Evolutionary conservation across 768 basidiomycete genomes (phyloP).

Genomic region (Xerocomellus intermedius): DNA sequence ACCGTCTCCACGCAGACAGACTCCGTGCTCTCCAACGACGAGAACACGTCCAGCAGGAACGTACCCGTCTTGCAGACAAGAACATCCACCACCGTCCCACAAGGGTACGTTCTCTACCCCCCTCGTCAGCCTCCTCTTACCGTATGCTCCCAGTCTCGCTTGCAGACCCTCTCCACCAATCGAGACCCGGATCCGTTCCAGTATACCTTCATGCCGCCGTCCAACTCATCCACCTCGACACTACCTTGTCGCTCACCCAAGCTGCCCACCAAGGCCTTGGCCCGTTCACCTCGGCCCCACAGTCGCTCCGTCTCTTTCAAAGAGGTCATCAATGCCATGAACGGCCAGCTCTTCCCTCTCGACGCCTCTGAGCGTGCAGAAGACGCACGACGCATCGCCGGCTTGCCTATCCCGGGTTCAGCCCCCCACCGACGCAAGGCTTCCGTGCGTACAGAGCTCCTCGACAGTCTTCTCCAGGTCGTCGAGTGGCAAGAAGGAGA

Average conservation of each 20-base stretch:
- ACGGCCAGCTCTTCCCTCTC: conserved; percentile 54
- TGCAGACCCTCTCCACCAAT: conserved; percentile 4
- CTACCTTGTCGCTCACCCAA: conserved; percentile 21
- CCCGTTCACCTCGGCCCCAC: conserved; percentile 10
- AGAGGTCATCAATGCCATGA: conserved; percentile 57
- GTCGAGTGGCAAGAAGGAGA: conserved; percentile 44
- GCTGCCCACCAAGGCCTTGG: conserved; percentile 4
- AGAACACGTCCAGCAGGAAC: conserved; percentile 34
- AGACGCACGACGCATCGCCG: conserved; percentile 31
- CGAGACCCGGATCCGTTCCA: conserved; percentile 32
- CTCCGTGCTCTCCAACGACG: conserved; percentile 33
- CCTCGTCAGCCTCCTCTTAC: conserved; percentile 2
- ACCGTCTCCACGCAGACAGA: conserved; percentile 40
- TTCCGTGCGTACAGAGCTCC: conserved; percentile 35
- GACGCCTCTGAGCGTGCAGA: conserved; percentile 35
- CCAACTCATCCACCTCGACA: conserved; percentile 19
- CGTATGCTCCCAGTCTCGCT: conserved; percentile 14
- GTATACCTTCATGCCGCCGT: conserved; percentile 33
- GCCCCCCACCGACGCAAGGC: conserved; percentile 18
- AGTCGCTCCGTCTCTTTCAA: conserved; percentile 49
- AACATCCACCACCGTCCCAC: conserved; percentile 9
- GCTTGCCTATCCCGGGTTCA: conserved; percentile 19
- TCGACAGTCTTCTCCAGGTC: conserved; percentile 44
- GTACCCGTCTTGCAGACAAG: conserved; percentile 22
- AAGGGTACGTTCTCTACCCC: conserved; percentile 16